Conservation (phyloP, 2,329 filamentous ascomycete species). For the Colletotrichum horii region DNA sequence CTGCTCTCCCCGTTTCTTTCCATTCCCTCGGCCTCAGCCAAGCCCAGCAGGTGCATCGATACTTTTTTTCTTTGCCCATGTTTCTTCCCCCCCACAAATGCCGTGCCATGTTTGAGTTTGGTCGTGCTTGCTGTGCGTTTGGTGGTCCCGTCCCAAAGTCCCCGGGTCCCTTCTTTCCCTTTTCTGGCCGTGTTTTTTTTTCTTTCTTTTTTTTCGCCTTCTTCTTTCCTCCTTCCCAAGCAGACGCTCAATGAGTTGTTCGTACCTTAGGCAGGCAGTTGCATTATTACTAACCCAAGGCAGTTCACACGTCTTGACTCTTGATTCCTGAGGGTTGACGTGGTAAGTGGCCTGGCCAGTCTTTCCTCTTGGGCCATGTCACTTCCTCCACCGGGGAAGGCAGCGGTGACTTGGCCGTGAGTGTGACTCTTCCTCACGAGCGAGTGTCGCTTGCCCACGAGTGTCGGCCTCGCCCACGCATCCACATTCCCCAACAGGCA, state of each 20-base stretch:
- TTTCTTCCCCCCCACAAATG: not conserved
- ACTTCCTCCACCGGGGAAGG: not conserved
- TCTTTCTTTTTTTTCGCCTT: no score
- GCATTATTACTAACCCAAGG: not conserved
- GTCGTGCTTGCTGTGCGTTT: not conserved
- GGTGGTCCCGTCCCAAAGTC: not conserved
- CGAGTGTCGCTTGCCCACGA: not conserved
- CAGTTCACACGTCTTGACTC: not conserved
- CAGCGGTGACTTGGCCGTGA: not conserved
- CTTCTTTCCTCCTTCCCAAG: not conserved
- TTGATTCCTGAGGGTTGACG: not conserved
- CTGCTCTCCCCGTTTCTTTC: not conserved
- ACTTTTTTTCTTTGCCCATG: not conserved
- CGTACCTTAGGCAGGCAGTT: not conserved
- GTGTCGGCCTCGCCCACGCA: conserved; percentile 6
- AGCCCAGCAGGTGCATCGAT: not conserved
- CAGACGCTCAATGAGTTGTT: not conserved
- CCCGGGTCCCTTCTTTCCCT: not conserved
- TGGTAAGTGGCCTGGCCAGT: not conserved
- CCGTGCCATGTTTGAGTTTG: not conserved
- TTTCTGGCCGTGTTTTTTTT: not conserved
- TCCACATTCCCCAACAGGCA: conserved; percentile 19
- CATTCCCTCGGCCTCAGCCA: not conserved
- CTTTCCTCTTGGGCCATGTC: not conserved
- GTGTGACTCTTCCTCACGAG: not conserved